Evolutionary conservation across 2,329 filamentous ascomycete species (phyloP), one percentile per base, ranked within the genome.

Genomic region (Diplodia scrobiculata): DNA sequence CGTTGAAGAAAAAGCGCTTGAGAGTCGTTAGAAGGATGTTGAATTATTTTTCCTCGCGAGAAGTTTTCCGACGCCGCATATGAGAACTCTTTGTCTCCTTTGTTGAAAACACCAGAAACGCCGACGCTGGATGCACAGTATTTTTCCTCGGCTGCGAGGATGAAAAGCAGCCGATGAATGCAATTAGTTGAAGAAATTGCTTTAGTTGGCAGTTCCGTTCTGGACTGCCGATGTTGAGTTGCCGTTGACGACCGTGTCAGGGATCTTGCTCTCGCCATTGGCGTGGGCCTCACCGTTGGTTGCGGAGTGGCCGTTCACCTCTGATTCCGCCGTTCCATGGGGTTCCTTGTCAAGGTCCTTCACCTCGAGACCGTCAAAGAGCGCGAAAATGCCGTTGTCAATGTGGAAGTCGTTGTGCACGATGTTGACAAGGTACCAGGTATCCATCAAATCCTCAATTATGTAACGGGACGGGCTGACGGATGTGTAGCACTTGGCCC

Each of bases 381-480:
- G 83, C 53, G 90, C 86, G 76, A 97, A 98, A 71, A 99, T 90
- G 65, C 88, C 89, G 63, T 87, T 84, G 65, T 87, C 87, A 72
- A 92, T 84, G 77, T 96, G 92, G 87, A 99, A 99, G 77, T 99
- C 92, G 75, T 99, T 99, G 82, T 99, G 92, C 32, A 99, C 91
- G 72, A 99, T 97, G 75, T 99, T 99, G 71, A 99, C 86, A 67
- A 99, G 83, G 75, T 92, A 94, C 92, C 94, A 99, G 63, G 87
- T 88, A 68, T 94, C 88, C 87, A 97, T 95, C 68, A 98, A 84
- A 64, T 86, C 84, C 71, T 93, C 86, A 70, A 99, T 90, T 68
- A 98, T 79, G 68, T 88, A 84, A 64, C 94, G 87, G 74, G 91
- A 96, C 36, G 91, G 87, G 69, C 88, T 92, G 67, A 83, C 83